Evolutionary conservation across 2,329 filamentous ascomycete genomes (phyloP), one percentile per base, ranked within the genome.

Genomic region (Ceratocystis albifundus): DNA sequence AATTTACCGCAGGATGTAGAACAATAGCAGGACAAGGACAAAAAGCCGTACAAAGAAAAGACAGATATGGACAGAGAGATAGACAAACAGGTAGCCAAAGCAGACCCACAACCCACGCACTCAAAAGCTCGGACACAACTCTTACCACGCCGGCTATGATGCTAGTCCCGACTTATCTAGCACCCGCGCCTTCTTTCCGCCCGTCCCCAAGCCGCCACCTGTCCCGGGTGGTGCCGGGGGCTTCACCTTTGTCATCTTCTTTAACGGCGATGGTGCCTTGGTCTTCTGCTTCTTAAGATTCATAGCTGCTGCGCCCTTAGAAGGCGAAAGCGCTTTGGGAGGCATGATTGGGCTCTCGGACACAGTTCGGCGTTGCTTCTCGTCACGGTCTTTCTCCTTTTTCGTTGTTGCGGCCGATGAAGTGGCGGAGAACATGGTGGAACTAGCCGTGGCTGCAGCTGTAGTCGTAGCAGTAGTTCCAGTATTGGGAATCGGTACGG

Each of bases 151-250:
- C 30, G 36, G 61, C 48, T 82, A 84, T 0, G 82, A 84, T 68
- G 83, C 72, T 0, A 80, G 80, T 20, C 79, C 82, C 0, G 81
- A 83, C 50, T 81, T 83, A 71, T 84, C 82, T 17, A 81, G 83
- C 69, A 79, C 66, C 32, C 66, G 77, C 50, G 77, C 72, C 70
- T 78, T 79, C 71, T 78, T 79, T 0, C 59, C 59, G 10, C 65
- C 32, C 2, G n/a, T 5, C 6, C 45, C 59, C 20, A 25, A 22
- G 2, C 50, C 50, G n/a, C n/a, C 50, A 10, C 50, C 50, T 8
- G 50, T 20, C 20, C 20, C 50, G 6, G 76, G 70, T 7, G 77
- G 77, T 65, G 75, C 78, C 64, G 74, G 73, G 36, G 70, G 72
- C 70, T 78, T 78, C 50, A 70, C 69, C 32, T 72, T 70, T n/a